Base-by-base conservation (phyloP, 192 early-diverging fungal species). In the Haplosporangium gracile region DNA sequence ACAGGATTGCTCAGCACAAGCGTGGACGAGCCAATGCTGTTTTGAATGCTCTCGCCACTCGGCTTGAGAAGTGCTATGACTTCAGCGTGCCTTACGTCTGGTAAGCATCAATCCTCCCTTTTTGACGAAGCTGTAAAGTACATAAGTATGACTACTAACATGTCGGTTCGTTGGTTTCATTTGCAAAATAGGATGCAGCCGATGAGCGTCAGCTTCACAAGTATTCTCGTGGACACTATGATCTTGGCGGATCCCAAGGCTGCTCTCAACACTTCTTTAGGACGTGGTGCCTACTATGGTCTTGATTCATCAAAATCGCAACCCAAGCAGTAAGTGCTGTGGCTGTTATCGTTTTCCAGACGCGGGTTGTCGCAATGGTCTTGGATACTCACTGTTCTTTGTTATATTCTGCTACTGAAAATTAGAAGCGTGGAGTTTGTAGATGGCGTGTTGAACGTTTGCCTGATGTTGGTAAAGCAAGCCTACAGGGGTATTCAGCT, bases 1-100 rank as follows among this genome's bases (percentile, higher is more conserved):
- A 83, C 51, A 78, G 45, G 36, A 68, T 78, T 16, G 60, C 76
- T 0, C 82, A 83, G 26, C 82, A 78, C 22, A 83, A 83, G 36
- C 77, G 77, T 22, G 68, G 77, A 1, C 69, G 70, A 49, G 82
- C 72, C n/a, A 83, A 83, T 47, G 26, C 22, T 53, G 75, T 60
- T 1, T 57, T 83, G 72, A 78, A 78, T 40, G 69, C 39, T 32
- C 42, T 83, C 8, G 82, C 82, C 15, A 11, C 2, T 24, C 72
- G 43, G 9, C 70, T 83, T 20, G n/a, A 39, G 26, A 26, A 69
- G 9, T 70, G 16, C 39, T 78, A 77, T 40, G 72, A 78, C 51
- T 34, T 15, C 1, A 22, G 13, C 13, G 55, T 75, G 4, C 76
- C 76, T 10, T 78, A 78, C 65, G 40, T 75, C 11, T 83, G 82